A percentile compares a stretch with the other conserved stretches of the same genome.
Evolutionary conservation across 495 filamentous ascomycete species (phyloP).

Genomic region (Acidomyces sp.): DNA sequence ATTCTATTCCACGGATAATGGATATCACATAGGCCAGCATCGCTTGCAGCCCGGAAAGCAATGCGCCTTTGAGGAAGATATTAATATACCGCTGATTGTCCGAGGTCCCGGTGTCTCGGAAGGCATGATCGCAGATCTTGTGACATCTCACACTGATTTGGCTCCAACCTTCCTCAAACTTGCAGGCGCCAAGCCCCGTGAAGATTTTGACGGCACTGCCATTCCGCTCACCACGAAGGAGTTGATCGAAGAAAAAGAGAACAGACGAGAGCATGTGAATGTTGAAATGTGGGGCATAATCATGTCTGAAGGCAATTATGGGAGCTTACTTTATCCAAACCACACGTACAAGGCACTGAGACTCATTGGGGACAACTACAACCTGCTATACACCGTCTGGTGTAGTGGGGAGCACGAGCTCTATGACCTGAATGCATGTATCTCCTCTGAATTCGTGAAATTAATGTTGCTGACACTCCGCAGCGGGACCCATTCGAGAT

Average conservation of each 20-base stretch:
- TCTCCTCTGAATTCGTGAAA: neutral
- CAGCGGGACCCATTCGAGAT: slow-evolving; percentile 25
- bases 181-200: slow-evolving; percentile 27
- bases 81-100: slow-evolving; percentile 53
- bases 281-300: slow-evolving; percentile 30
- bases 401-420: slow-evolving; percentile 25
- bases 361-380: slow-evolving; percentile 17
- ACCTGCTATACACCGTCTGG: slow-evolving; percentile 23
- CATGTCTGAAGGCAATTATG: slow-evolving; percentile 24
- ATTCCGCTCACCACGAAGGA: slow-evolving; percentile 21
- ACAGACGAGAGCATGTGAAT: slow-evolving; percentile 36
- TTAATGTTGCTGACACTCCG: neutral
- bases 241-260: slow-evolving; percentile 17
- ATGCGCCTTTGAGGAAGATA: slow-evolving; percentile 60
- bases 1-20: slow-evolving; percentile 62
- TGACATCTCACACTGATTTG: slow-evolving; percentile 57
- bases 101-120: slow-evolving; percentile 24
- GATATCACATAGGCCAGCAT: slow-evolving; percentile 65
- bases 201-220: slow-evolving; percentile 21
- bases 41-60: slow-evolving; percentile 58
- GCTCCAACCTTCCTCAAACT: slow-evolving; percentile 51
- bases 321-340: slow-evolving; percentile 19
- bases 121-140: slow-evolving; percentile 32
- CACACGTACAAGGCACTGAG: slow-evolving; percentile 27
- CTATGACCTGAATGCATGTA: slow-evolving; percentile 21